Conservation (phyloP, 768 basidiomycete genomes). For the Lactarius pseudohatsudake region DNA sequence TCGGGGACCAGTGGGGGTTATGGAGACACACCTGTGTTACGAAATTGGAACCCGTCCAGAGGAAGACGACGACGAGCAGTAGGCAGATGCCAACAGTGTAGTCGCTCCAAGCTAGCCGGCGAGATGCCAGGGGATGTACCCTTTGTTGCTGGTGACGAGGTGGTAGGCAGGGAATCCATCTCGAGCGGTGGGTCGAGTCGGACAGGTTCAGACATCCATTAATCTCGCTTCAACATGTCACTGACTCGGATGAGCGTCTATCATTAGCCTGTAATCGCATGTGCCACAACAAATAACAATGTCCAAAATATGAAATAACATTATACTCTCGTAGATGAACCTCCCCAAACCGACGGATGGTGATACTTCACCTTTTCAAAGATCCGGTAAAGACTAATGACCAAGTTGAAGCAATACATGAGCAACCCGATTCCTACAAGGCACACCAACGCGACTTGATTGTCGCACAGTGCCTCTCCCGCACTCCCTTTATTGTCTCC, state of each 20-base stretch:
- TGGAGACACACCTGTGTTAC: conserved; percentile 64
- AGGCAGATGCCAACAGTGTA: conserved; percentile 64
- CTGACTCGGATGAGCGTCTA: not conserved
- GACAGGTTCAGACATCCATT: conserved; percentile 8
- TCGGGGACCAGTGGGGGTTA: not conserved
- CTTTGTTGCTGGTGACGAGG: conserved; percentile 4
- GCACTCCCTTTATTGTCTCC: conserved; percentile 44
- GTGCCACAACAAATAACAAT: not conserved
- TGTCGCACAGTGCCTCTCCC: conserved; percentile 64
- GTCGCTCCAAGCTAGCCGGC: conserved; percentile 33
- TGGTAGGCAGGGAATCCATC: conserved; percentile 26
- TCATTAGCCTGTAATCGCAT: not conserved
- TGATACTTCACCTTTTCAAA: conserved; percentile 88
- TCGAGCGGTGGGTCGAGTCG: conserved; percentile 14
- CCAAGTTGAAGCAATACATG: conserved; percentile 79
- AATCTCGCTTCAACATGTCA: not conserved
- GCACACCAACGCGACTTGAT: conserved; percentile 74
- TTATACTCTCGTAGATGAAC: conserved; percentile 7
- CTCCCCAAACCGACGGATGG: conserved; percentile 27
- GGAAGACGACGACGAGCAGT: conserved; percentile 70
- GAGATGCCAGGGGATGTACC: conserved; percentile 2
- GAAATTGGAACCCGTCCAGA: conserved; percentile 91
- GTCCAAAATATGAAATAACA: not conserved
- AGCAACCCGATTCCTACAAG: conserved; percentile 76
- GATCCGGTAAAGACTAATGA: conserved; percentile 83